Evolutionary conservation across 805 yeast species (phyloP), one percentile per base, ranked within the genome.

Genomic region (Cyberlindnera amylophila): DNA sequence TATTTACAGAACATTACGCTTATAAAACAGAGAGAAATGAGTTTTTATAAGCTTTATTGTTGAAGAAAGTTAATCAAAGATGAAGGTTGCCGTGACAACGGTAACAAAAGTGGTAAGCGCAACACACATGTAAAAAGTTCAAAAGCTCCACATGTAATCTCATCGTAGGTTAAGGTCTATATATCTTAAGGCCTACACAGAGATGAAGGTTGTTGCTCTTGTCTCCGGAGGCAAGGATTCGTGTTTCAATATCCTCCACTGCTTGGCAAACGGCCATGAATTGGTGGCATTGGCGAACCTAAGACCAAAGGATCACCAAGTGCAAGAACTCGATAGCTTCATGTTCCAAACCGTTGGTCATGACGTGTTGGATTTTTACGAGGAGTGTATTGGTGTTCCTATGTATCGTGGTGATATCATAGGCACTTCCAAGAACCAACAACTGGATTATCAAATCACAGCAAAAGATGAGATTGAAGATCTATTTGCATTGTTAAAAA

Each of bases 311-410:
- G 63, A 60, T 27, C 55, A 70, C 17, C 37, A 51, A 4, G 58
- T 64, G 19, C 82, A 80, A 51, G 99, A 93, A 61, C 66, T 93
- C 41, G 97, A 93, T 61, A 86, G 96, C 41, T 91, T 83, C 58
- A 93, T 93, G 99, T 93, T 86, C 63, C 99, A 93, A 64, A 93
- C 99, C 0, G 98, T 93, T 7, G 99, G 99, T 0, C 93, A 86
- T 61, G 86, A 84, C 48, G 77, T 85, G 3, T 70, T 93, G 2
- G 72, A 75, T 0, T 62, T 67, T 40, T 87, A 90, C 56, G 66
- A 75, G 3, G 71, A 81, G 46, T 86, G 96, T 55, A 66, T 86
- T 32, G 90, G 79, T 7, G 78, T 85, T 1, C 98, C 99, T 0
- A 64, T 93, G 59, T 88, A 82, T 55, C 66, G 96, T 38, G 77